Evolutionary conservation across 495 filamentous ascomycete species (phyloP).

Genomic region (Xylaria curta): DNA sequence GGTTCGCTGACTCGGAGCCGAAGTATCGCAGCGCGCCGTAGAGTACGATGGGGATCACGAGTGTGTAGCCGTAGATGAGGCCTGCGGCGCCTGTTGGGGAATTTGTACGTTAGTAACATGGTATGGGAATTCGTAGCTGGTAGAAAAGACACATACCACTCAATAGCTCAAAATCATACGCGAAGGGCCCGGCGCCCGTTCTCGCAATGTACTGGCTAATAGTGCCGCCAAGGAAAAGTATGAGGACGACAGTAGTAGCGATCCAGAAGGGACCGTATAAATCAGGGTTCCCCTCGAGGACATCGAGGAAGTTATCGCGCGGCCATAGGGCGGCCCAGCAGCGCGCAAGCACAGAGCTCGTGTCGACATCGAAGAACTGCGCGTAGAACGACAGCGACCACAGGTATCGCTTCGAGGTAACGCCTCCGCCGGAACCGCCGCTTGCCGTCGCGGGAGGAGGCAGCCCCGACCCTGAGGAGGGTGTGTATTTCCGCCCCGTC

Average conservation of each 20-base stretch:
- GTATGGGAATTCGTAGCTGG: background rate
- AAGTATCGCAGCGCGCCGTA: constrained; percentile 95
- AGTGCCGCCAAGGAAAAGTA: constrained; percentile 92
- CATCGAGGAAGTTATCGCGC: constrained; percentile 91
- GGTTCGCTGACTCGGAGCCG: constrained; percentile 82
- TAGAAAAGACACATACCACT: constrained; percentile 55
- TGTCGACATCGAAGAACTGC: constrained; percentile 98
- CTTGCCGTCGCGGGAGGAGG: constrained; percentile 68
- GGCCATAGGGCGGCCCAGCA: constrained; percentile 87
- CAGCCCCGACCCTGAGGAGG: constrained; percentile 59
- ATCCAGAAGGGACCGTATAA: constrained; percentile 97
- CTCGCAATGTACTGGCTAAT: constrained; percentile 84
- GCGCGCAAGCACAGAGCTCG: constrained; percentile 79
- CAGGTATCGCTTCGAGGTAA: constrained; percentile 79
- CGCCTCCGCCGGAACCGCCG: constrained; percentile 48
- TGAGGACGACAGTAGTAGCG: constrained; percentile 94
- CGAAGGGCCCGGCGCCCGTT: constrained; percentile 52
- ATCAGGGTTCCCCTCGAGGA: constrained; percentile 96
- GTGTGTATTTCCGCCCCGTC: constrained; percentile 51
- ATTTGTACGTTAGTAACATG: background rate
- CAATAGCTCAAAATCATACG: constrained; percentile 88
- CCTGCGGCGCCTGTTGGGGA: constrained; percentile 73
- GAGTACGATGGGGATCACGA: constrained; percentile 78
- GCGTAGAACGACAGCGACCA: constrained; percentile 95
- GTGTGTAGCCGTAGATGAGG: constrained; percentile 92